Conservation (phyloP, 768 basidiomycete species). For the Phlebiopsis gigantea region DNA sequence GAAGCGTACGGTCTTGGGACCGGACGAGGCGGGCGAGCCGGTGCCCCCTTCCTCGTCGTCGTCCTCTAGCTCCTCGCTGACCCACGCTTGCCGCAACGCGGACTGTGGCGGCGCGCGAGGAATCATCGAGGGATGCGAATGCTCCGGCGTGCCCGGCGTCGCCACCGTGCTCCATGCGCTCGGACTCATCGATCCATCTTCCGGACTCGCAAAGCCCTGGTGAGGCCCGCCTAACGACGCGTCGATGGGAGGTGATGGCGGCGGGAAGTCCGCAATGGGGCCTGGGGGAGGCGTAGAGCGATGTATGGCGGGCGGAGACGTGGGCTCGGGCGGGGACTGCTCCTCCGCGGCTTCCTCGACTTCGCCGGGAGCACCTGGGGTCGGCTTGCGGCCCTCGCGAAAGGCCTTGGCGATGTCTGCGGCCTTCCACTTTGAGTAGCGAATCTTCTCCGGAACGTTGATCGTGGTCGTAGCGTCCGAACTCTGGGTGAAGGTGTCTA, state of each 20-base stretch:
- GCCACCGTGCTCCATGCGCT: slow-evolving; percentile 73
- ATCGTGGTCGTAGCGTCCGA: slow-evolving; percentile 24
- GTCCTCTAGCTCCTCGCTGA: slow-evolving; percentile 42
- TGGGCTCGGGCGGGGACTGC: slow-evolving; percentile 5
- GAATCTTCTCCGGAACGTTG: slow-evolving; percentile 76
- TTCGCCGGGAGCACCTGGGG: slow-evolving; percentile 68
- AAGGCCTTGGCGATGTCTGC: slow-evolving; percentile 91
- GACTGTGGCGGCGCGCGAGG: slow-evolving; percentile 15
- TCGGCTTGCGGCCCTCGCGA: slow-evolving; percentile 85
- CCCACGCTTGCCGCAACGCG: slow-evolving; percentile 27
- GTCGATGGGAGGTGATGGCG: slow-evolving; percentile 12
- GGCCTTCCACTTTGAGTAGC: slow-evolving; percentile 97
- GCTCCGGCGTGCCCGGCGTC: slow-evolving; percentile 53
- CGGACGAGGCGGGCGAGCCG: slow-evolving; percentile 3
- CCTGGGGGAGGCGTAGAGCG: neutral
- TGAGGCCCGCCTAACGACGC: slow-evolving; percentile 5
- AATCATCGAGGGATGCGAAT: neutral
- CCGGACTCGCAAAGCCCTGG: slow-evolving; percentile 17
- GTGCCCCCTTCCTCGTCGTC: slow-evolving; percentile 12
- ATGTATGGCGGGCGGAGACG: slow-evolving; percentile 10
- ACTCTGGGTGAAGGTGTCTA: slow-evolving; percentile 55
- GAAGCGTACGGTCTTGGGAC: slow-evolving; percentile 43
- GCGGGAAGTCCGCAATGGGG: neutral
- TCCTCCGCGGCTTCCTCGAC: slow-evolving; percentile 23
- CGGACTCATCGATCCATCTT: slow-evolving; percentile 35